A percentile compares a stretch with the other conserved stretches of the same genome.
Conservation (phyloP, 2,329 filamentous ascomycete species). For the Shiraia sp. region DNA sequence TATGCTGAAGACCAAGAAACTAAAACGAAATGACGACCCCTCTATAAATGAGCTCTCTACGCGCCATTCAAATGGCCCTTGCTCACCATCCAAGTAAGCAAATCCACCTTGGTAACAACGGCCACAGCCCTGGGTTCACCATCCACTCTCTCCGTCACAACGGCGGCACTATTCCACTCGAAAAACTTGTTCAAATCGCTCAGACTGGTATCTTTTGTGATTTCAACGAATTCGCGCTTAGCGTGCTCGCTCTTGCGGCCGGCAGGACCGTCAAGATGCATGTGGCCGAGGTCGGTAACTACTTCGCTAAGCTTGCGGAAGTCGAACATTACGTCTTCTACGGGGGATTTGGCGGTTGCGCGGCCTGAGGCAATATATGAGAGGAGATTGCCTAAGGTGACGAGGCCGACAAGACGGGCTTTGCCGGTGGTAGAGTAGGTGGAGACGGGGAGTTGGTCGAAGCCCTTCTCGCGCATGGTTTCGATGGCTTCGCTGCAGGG, state of each 20-base stretch:
- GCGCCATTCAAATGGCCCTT: constrained; percentile 19
- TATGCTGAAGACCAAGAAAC: no score
- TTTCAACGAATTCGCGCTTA: constrained; percentile 81
- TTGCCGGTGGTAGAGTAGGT: constrained; percentile 58
- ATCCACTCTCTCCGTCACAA: constrained; percentile 78
- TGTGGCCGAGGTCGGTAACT: constrained; percentile 69
- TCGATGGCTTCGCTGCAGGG: constrained; percentile 88
- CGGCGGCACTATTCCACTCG: constrained; percentile 95
- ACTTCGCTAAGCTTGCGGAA: constrained; percentile 87
- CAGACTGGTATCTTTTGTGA: constrained; percentile 87
- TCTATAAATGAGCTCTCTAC: no score
- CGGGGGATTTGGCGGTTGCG: constrained; percentile 71
- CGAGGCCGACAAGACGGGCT: constrained; percentile 80
- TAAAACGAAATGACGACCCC: no score
- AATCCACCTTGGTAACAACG: constrained; percentile 94
- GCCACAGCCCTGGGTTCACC: constrained; percentile 75
- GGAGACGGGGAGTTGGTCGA: constrained; percentile 94
- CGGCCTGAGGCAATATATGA: constrained; percentile 86
- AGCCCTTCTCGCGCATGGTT: constrained; percentile 97
- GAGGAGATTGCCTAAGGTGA: constrained; percentile 92
- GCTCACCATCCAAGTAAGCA: constrained; percentile 86
- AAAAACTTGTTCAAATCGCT: constrained; percentile 87
- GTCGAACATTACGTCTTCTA: constrained; percentile 94
- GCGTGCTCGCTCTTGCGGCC: constrained; percentile 36
- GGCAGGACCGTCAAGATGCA: constrained; percentile 36